Base-by-base conservation (phyloP, 2,329 filamentous ascomycete genomes). In the Fusarium albosuccineum region DNA sequence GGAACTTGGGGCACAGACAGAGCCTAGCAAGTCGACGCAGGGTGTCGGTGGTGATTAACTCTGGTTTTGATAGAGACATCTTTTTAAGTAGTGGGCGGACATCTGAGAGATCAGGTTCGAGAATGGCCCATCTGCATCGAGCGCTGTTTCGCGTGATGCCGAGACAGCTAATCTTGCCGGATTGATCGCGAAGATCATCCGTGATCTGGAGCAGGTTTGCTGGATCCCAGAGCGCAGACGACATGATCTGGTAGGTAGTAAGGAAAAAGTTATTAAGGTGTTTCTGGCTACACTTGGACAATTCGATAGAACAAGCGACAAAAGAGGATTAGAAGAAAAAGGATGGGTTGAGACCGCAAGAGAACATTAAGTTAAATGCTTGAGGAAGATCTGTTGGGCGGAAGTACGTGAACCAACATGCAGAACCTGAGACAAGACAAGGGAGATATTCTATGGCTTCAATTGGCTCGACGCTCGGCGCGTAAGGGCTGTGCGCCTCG, bases 201-300 rank as follows among this genome's bases (percentile, higher is more conserved):
- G 57, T 60, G 14, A 62, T 14, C 10, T 61, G 60, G 0, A 62
- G 17, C 16, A 62, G 27, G n/a, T 50, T 14, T 13, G 11, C 57
- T 30, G 60, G 33, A 40, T 61, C 42, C 60, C 60, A 62, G 6
- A 50, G 4, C 9, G 6, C 10, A 5, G 40, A 52, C 9, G 37
- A 14, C 57, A 62, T 61, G 5, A 2, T 22, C 13, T 11, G 16
- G 2, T 4, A 3, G 14, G 4, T 2, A 10, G 16, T 4, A 5
- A 33, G 17, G 26, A 34, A 13, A 37, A 3, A 37, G 34, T 10
- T 10, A 37, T 10, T 10, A 37, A n/a, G 13, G 16, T 34, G 39
- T 50, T 27, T 22, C 6, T 48, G 11, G n/a, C 13, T 4, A 22
- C 1, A 8, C 3, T 14, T 17, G 9, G 11, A 4, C 17, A 51